Evolutionary conservation across 371 early-diverging fungal species (phyloP).

Genomic region (Rhizopus microsporus): DNA sequence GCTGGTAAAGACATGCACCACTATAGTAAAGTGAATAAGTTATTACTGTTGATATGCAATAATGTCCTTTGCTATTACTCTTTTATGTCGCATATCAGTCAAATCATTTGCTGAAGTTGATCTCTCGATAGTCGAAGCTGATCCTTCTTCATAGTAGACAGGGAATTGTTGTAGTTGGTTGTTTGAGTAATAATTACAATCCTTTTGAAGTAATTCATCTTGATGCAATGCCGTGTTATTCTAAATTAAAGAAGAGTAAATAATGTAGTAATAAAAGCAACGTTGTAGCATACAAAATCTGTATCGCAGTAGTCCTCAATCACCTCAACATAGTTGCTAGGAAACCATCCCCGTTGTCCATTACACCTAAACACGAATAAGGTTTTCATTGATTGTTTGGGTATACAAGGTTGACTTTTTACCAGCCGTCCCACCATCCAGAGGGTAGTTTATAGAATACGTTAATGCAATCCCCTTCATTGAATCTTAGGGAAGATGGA

Average conservation of each 20-base stretch:
- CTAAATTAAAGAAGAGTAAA: not conserved
- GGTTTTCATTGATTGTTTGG: not conserved
- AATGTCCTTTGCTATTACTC: too few species aligned
- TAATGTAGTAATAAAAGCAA: too few species aligned
- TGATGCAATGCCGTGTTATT: not conserved
- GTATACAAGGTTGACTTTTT: slow-evolving; percentile 5
- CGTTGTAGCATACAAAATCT: not conserved
- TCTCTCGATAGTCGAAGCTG: too few species aligned
- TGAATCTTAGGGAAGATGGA: slow-evolving; percentile 62
- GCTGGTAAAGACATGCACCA: too few species aligned
- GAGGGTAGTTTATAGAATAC: slow-evolving; percentile 80
- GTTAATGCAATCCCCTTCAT: slow-evolving; percentile 80
- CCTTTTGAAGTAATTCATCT: too few species aligned
- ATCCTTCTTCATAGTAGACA: too few species aligned
- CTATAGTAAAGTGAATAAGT: too few species aligned
- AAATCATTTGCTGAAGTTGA: too few species aligned
- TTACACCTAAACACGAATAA: slow-evolving; percentile 41
- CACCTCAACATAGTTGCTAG: slow-evolving; percentile 72
- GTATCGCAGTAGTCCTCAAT: slow-evolving; percentile 20
- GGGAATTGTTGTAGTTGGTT: too few species aligned
- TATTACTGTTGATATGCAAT: too few species aligned
- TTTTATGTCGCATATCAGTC: too few species aligned
- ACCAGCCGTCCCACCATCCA: slow-evolving; percentile 93
- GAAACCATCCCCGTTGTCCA: slow-evolving; percentile 84
- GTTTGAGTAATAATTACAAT: too few species aligned